phyloP scores from a whole-genome alignment of 495 filamentous ascomycete genomes.

The Hypomontagnella monticulosa region DNA sequence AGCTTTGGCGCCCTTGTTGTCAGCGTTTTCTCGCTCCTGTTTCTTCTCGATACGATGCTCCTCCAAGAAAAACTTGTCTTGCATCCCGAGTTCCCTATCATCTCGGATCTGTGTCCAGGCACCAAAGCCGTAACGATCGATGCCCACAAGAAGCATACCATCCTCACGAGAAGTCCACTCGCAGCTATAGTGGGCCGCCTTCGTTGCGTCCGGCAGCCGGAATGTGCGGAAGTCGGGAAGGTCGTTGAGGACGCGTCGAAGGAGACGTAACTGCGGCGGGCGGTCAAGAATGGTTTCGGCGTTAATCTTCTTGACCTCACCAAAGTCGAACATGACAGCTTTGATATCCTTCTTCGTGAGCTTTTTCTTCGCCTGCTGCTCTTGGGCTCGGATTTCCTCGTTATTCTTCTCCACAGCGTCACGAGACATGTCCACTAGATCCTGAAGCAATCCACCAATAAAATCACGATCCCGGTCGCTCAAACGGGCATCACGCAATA shows the following conservation, averaged over 20 bases:
- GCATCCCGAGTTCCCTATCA: conserved; percentile 84
- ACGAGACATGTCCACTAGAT: conserved; percentile 61
- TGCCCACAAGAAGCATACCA: conserved; percentile 95
- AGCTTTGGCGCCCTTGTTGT: conserved; percentile 83
- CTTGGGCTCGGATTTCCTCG: conserved; percentile 72
- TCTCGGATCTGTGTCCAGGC: conserved; percentile 94
- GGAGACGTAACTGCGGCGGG: conserved; percentile 83
- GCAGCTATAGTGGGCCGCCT: conserved; percentile 84
- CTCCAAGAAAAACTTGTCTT: conserved; percentile 95
- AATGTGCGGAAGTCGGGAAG: conserved; percentile 76
- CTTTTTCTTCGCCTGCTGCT: conserved; percentile 75
- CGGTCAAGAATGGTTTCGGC: conserved; percentile 93
- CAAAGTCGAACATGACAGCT: conserved; percentile 91
- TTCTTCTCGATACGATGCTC: conserved; percentile 98
- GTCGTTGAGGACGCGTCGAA: conserved; percentile 74
- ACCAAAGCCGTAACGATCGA: conserved; percentile 91
- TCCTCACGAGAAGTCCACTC: conserved; percentile 93
- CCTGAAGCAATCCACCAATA: conserved; percentile 68
- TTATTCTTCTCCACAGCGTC: conserved; percentile 79
- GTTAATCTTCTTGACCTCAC: conserved; percentile 91
- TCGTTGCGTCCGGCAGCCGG: conserved; percentile 88
- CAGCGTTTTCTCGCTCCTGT: conserved; percentile 81
- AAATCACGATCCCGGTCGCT: conserved; percentile 80
- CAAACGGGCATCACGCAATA: conserved; percentile 85
- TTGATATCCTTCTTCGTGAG: conserved; percentile 96